Base-by-base conservation (phyloP, 352 stramenopile genomes). In the Sclerospora graminicola region DNA sequence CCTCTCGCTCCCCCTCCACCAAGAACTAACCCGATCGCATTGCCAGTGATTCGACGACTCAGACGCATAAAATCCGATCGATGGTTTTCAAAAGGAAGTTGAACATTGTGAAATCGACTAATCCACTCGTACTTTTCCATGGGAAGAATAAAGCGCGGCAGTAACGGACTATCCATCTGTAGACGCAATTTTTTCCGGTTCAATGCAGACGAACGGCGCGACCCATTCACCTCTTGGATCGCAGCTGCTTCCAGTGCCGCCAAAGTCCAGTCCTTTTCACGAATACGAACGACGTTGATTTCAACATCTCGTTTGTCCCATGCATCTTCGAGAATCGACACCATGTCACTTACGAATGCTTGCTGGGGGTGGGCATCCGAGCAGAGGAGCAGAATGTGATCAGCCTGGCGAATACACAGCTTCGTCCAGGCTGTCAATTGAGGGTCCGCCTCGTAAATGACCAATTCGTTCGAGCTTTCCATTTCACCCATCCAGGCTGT, bases 21-120 rank as follows among this genome's bases (percentile, higher is more conserved):
- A 27, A 98, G 72, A 1, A 97, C 93, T 7, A 98, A 55, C 5
- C 93, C 94, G 16, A 98, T 74, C 3, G 88, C 82, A 43, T 87
- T 89, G 28, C 94, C 92, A 1, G 90, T 96, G 10, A 98, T 69
- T 34, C 86, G 74, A 38, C 94, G 76, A 55, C 74, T 84, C 24
- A 98, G 51, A 1, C 93, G 88, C 27, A 89, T 61, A 19, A 94
- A 86, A 32, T 94, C 82, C 0, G 72, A 45, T 8, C 55, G 45
- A 43, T 93, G 76, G 3, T 87, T 72, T 32, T 81, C 61, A 31
- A 89, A 89, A 2, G 74, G 79, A 19, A 78, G 57, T 44, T 89
- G 82, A 1, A 93, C 78, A 29, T 93, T 93, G 57, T 93, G 82
- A 19, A 84, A 93, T 7, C 70, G 69, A 35, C 64, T 85, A 30